These are phyloP conservation scores for Platanthera zijinensis DNA, from an alignment of 106 monocot species.

Conservation along the genomic window DNA sequence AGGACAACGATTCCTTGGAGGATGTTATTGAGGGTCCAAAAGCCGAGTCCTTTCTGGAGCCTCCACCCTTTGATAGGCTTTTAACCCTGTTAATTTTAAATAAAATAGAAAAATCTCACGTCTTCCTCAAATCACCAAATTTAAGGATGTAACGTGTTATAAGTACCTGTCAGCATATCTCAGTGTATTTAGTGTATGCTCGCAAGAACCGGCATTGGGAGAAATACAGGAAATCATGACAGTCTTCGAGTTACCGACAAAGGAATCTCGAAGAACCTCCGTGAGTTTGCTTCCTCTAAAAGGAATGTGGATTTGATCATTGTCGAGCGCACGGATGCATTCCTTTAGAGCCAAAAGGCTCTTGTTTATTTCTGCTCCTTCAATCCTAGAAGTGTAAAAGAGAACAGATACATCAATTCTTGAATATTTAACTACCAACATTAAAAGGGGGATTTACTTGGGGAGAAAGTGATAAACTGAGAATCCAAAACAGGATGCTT, in stretches of 20 bases:
- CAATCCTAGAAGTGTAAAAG: constrained; percentile 38
- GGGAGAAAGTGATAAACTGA: too few species aligned
- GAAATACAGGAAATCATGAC: constrained; percentile 96
- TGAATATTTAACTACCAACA: too few species aligned
- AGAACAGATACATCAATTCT: neutral
- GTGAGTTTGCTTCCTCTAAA: constrained; percentile 89
- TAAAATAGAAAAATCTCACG: neutral
- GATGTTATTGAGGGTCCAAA: constrained; percentile 11
- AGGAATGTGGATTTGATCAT: constrained; percentile 90
- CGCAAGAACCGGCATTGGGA: constrained; percentile 77
- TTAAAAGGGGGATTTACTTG: too few species aligned
- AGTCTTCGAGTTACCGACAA: constrained; percentile 84
- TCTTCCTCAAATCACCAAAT: neutral
- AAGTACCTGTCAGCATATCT: constrained; percentile 92
- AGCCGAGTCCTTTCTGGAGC: constrained; percentile 54
- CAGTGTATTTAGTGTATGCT: constrained; percentile 91
- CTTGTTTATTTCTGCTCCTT: constrained; percentile 94
- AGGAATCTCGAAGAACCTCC: constrained; percentile 93
- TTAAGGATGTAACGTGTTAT: neutral
- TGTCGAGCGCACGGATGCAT: constrained; percentile 86
- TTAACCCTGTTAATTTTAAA: constrained; percentile 30
- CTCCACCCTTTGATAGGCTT: constrained; percentile 60
- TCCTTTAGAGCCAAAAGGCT: constrained; percentile 83
- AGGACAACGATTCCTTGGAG: constrained; percentile 38
- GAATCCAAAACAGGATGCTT: too few species aligned